Conservation (phyloP, 116 monocot genomes). For the Thalassia testudinum region DNA sequence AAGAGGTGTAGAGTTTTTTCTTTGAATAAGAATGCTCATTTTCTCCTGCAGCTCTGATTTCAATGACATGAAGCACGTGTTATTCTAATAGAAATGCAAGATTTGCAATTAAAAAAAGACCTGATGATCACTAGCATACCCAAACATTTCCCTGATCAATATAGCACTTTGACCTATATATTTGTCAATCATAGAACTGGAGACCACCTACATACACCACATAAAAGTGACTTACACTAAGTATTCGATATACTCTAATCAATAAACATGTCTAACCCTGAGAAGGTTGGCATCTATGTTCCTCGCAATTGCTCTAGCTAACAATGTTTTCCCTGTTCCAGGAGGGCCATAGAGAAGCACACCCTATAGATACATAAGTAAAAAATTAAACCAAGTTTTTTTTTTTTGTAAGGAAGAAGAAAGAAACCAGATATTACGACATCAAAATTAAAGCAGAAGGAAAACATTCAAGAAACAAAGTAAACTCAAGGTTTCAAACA, state of each 20-base stretch:
- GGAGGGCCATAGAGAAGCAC: conserved; percentile 98
- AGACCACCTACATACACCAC: conserved; percentile 57
- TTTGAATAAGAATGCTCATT: too few relatives aligned
- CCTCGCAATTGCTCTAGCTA: conserved; percentile 98
- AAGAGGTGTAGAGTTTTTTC: too few relatives aligned
- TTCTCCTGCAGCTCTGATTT: too few relatives aligned
- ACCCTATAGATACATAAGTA: conserved; percentile 51
- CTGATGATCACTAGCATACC: conserved; percentile 98
- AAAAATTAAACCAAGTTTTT: too few relatives aligned
- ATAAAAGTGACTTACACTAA: not conserved
- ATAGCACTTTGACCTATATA: conserved; percentile 99
- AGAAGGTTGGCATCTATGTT: conserved; percentile 99
- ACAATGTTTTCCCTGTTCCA: conserved; percentile 92
- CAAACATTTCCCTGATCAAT: conserved; percentile 96
- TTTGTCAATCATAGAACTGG: conserved; percentile 99
- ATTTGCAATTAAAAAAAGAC: conserved; percentile 7
- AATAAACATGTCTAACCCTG: conserved; percentile 28
- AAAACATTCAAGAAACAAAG: too few relatives aligned
- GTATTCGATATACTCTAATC: not conserved
- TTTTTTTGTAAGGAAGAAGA: too few relatives aligned
- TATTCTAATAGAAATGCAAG: too few relatives aligned
- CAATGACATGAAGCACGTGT: too few relatives aligned
- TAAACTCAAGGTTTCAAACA: too few relatives aligned
- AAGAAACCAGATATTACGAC: too few relatives aligned
- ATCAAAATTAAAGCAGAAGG: too few relatives aligned